A percentile compares a stretch with the other conserved stretches of the same genome.
These are phyloP conservation scores for Xylariomycetidae sp. DNA, from an alignment of 2,329 filamentous ascomycete genomes.

Conservation along the genomic window DNA sequence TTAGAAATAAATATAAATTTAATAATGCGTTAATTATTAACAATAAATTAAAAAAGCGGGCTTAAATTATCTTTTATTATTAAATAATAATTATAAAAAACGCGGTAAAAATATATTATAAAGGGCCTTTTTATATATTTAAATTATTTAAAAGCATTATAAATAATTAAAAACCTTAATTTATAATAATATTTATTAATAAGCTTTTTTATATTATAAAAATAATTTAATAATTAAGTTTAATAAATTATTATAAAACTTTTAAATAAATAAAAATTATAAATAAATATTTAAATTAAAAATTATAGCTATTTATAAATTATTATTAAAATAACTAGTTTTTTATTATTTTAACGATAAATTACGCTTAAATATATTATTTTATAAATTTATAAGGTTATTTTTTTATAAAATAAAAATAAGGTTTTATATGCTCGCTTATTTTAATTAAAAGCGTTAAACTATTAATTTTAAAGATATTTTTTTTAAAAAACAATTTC, in stretches of 20 bases:
- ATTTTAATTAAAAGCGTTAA: not conserved
- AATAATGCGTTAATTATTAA: not conserved
- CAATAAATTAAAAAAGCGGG: not conserved
- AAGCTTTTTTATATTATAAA: not conserved
- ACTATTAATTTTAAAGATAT: not conserved
- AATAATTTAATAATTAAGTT: not conserved
- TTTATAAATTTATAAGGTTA: not conserved
- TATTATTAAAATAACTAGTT: not conserved
- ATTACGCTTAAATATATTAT: not conserved
- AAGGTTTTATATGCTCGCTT: not conserved
- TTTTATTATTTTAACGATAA: too few relatives aligned
- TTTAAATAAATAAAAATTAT: slow-evolving; percentile 1
- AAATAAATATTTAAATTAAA: too few relatives aligned
- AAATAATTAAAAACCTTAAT: not conserved
- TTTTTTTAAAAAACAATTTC: not conserved
- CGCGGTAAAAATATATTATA: not conserved
- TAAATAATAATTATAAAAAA: not conserved
- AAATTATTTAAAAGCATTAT: not conserved
- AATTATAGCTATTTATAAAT: not conserved
- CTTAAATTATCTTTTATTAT: not conserved
- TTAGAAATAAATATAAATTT: not conserved
- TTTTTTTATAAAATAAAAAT: not conserved
- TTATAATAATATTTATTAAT: not conserved
- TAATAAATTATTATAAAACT: not conserved
- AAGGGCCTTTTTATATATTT: not conserved